These are phyloP conservation scores for Sporisorium reilianum DNA, from an alignment of 1,284 basidiomycete genomes.

Conservation along the genomic window DNA sequence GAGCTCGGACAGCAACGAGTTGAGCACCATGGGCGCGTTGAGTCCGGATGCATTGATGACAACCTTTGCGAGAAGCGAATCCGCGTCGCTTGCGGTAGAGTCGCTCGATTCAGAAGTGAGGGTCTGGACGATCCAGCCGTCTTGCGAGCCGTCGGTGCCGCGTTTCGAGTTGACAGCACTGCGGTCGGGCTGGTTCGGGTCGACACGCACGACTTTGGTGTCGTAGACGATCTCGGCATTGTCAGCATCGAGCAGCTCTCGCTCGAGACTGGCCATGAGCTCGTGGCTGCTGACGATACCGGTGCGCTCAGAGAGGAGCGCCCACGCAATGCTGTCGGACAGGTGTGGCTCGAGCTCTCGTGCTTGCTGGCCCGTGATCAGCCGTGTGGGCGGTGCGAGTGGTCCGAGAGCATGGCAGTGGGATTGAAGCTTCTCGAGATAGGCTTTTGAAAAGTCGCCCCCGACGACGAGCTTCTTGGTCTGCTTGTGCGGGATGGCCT, in stretches of 20 bases:
- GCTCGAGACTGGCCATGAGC: conserved; percentile 80
- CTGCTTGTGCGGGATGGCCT: conserved; percentile 79
- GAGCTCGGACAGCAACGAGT: conserved; percentile 49
- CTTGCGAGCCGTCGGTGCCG: conserved; percentile 54
- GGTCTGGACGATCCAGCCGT: conserved; percentile 75
- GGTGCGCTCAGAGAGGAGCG: conserved; percentile 85
- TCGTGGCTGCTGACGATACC: conserved; percentile 91
- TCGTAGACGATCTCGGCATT: conserved; percentile 82
- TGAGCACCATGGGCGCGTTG: conserved; percentile 71
- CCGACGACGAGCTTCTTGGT: conserved; percentile 78
- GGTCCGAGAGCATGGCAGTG: conserved; percentile 49
- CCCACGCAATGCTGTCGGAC: conserved; percentile 77
- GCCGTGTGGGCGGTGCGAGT: conserved; percentile 72
- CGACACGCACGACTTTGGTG: conserved; percentile 88
- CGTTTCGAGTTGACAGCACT: conserved; percentile 31
- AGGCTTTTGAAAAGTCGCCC: conserved; percentile 35
- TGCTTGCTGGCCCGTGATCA: conserved; percentile 81
- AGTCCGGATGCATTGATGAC: conserved; percentile 91
- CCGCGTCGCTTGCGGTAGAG: conserved; percentile 70
- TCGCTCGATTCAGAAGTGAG: conserved; percentile 44
- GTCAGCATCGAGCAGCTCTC: conserved; percentile 80
- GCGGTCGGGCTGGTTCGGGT: conserved; percentile 72
- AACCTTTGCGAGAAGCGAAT: conserved; percentile 83
- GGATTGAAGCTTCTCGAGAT: conserved; percentile 51
- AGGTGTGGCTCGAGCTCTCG: conserved; percentile 85